Percentiles rank a stretch among this genome's conserved stretches.
These are phyloP conservation scores for Pleurotus sapidus DNA, from an alignment of 768 basidiomycete species.

Conservation along the genomic window DNA sequence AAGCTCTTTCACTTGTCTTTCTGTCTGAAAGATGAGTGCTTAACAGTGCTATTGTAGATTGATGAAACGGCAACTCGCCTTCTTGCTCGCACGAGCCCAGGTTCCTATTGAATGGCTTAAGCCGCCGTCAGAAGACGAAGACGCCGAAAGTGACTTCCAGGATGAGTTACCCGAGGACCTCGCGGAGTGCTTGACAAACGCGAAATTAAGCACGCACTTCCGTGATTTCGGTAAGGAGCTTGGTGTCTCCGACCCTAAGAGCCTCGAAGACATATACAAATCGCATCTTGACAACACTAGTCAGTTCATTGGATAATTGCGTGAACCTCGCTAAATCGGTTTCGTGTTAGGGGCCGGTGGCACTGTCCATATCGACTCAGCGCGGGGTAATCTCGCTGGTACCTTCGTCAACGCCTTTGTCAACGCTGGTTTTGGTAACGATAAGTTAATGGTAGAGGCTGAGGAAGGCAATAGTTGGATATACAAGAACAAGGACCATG, in stretches of 20 bases:
- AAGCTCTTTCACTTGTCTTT: conserved; percentile 25
- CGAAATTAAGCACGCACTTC: conserved; percentile 81
- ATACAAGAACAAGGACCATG: conserved; percentile 99
- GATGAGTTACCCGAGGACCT: conserved; percentile 80
- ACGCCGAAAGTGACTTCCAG: conserved; percentile 51
- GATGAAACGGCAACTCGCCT: conserved; percentile 95
- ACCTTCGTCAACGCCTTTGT: conserved; percentile 99
- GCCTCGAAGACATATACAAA: conserved; percentile 96
- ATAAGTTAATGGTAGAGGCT: conserved; percentile 96
- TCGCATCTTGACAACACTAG: conserved; percentile 90
- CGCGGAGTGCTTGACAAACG: conserved; percentile 82
- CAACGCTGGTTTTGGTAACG: conserved; percentile 97
- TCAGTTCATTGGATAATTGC: conserved; percentile 24
- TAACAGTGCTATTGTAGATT: conserved; percentile 35
- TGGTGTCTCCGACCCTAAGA: conserved; percentile 85
- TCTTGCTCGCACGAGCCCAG: conserved; percentile 89
- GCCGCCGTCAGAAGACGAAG: conserved; percentile 47
- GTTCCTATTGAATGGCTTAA: conserved; percentile 89
- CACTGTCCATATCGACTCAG: conserved; percentile 84
- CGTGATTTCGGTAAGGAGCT: conserved; percentile 92
- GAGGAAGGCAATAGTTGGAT: conserved; percentile 98
- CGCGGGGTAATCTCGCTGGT: conserved; percentile 89
- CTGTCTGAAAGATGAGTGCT: not conserved
- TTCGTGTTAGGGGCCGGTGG: conserved; percentile 52
- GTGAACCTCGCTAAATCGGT: not conserved